Evolutionary conservation across 2,329 filamentous ascomycete species (phyloP), one percentile per base, ranked within the genome.

Genomic region (Furcasterigmium sp.): DNA sequence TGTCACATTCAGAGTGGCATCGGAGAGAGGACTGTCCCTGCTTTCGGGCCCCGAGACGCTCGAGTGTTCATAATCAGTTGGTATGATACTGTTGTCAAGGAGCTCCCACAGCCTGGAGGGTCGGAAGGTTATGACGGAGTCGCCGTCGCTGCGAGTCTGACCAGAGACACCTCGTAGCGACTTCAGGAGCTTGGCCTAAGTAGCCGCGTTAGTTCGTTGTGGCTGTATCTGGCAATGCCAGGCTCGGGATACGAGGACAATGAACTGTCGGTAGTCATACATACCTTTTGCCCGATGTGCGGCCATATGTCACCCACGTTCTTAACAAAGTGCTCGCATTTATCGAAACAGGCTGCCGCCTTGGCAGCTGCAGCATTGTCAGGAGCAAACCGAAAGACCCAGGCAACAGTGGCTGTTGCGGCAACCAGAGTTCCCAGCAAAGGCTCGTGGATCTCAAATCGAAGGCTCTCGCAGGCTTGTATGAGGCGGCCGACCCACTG

Each of bases 11-110:
- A 32, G 8, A 3, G 29, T 32, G 29, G 29, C 29, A n/a, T 32
- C 82, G 79, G 61, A 82, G 79, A 55, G 87, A 91, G 67, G 87
- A 87, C 61, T 46, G 90, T 46, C 79, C 78, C 54, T 89, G 86
- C 49, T 91, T 94, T 53, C 29, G 13, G 29, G 17, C 9, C 13
- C 29, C 3, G 25, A 28, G 13, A 13, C 13, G 25, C 13, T 28
- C 25, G 10, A 32, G 29, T 32, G 9, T 11, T 13, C 14, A 15
- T 8, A 3, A 7, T 13, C 14, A 15, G 8, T 32, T n/a, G 29
- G 29, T 15, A 32, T 15, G 29, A 32, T 32, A 15, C 29, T 32
- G 29, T 15, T 32, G 13, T 32, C 29, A 13, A 32, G 29, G 8
- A 32, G 29, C 13, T 32, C 29, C 29, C 29, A 32, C 14, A 32